A percentile compares a stretch with the other conserved stretches of the same genome.
These are phyloP conservation scores for Zasmidium cellare DNA, from an alignment of 2,329 filamentous ascomycete species.

Conservation along the genomic window DNA sequence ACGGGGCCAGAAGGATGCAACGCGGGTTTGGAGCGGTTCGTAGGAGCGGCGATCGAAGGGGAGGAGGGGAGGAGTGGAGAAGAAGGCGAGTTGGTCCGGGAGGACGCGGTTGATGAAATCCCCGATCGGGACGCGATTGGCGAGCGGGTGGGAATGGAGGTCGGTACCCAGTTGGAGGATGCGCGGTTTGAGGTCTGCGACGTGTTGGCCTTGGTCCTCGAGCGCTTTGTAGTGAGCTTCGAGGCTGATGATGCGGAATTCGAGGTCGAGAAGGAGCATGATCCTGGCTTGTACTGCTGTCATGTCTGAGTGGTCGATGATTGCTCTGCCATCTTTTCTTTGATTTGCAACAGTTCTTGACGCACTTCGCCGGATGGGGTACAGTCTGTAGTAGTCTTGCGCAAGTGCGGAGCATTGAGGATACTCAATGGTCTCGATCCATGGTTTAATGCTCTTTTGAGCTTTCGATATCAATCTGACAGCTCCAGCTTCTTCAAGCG, in stretches of 20 bases:
- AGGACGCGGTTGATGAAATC: constrained; percentile 7
- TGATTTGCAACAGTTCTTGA: too few species aligned
- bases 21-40: constrained; percentile 64
- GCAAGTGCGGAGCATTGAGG: constrained; percentile 1
- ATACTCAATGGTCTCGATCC: constrained; percentile 1
- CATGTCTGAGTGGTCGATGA: too few species aligned
- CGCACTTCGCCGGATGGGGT: neutral
- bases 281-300: neutral
- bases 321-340: too few species aligned
- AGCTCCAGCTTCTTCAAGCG: too few species aligned
- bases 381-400: neutral
- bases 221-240: constrained; percentile 29
- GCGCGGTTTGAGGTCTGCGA: constrained; percentile 6
- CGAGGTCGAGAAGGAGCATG: constrained; percentile 17
- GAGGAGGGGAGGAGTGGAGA: constrained; percentile 38
- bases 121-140: neutral
- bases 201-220: constrained; percentile 19
- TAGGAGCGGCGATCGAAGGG: constrained; percentile 69
- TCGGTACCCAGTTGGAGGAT: neutral
- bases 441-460: neutral
- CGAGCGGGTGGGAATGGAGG: neutral
- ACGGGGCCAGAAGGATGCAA: constrained; percentile 66
- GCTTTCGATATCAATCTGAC: neutral
- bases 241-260: constrained; percentile 26
- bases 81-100: constrained; percentile 24